A percentile compares a stretch with the other conserved stretches of the same genome.
Evolutionary conservation across 768 basidiomycete species (phyloP).

Genomic region (Leccinum obscurum): DNA sequence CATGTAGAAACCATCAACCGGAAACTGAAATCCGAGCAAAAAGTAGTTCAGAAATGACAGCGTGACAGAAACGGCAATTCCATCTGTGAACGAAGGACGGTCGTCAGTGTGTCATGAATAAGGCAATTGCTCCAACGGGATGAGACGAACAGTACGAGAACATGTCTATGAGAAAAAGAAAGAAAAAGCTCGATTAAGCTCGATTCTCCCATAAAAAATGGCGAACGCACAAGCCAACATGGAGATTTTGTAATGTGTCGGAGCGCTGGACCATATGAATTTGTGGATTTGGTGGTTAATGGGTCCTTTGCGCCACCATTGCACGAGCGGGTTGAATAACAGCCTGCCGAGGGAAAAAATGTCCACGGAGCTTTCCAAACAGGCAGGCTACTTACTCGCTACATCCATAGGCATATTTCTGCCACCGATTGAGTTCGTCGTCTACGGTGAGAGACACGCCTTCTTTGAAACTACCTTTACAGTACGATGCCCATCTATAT

Average conservation of each 20-base stretch:
- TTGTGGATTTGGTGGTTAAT: conserved; percentile 78
- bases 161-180: conserved; percentile 36
- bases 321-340: conserved; percentile 78
- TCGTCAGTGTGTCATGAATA: neutral
- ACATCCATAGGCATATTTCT: conserved; percentile 79
- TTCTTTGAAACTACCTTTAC: conserved; percentile 84
- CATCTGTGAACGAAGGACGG: conserved; percentile 23
- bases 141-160: conserved; percentile 49
- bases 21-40: conserved; percentile 70
- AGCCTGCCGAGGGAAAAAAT: conserved; percentile 47
- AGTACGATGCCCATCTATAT: conserved; percentile 76
- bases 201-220: neutral
- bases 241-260: conserved; percentile 80
- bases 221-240: conserved; percentile 50
- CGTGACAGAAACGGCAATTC: conserved; percentile 67
- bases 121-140: neutral
- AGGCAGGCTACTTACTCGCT: conserved; percentile 45
- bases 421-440: conserved; percentile 91
- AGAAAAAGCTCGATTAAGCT: conserved; percentile 3
- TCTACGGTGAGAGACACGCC: conserved; percentile 88
- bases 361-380: neutral
- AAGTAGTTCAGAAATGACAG: conserved; percentile 73
- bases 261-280: conserved; percentile 76
- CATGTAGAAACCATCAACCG: conserved; percentile 74
- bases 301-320: conserved; percentile 79